Base-by-base conservation (phyloP, 2,329 filamentous ascomycete genomes). In the Scytalidium sp. region DNA sequence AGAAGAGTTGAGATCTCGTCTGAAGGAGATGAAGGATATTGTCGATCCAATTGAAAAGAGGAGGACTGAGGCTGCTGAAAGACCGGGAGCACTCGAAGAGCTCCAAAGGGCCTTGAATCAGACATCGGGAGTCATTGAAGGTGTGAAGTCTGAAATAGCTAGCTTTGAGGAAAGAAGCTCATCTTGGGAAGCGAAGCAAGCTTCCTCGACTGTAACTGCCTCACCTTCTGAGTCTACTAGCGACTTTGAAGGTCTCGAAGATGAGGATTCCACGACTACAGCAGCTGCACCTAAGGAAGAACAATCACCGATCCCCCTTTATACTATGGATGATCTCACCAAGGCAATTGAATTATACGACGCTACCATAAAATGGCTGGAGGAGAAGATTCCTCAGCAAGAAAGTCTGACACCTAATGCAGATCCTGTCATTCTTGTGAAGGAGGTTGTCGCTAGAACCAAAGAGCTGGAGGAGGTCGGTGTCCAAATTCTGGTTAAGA, bases 1-100 rank as follows among this genome's bases (percentile, higher is more conserved):
- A 50, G 83, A 88, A 3, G 83, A 86, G 43, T 80, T 99, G 61
- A 88, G 86, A 67, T 78, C 81, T 49, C 90, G 86, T 65, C 80
- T 95, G 45, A 86, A 89, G 67, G 81, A 80, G 41, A 81, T 99
- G 45, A 86, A 90, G 64, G 81, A 84, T 47, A 80, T 97, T 43
- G 88, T 92, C 46, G 75, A 81, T 25, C 93, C 92, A 1, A 83
- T 96, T 21, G 78, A 90, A 58, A 83, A 80, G 63, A 83, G 94
- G 51, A 84, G 85, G 43, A 78, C 85, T 15, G 93, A 99, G 67
- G 76, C 81, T 2, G 71, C 75, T 11, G 80, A 83, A 64, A 84
- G 93, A 22, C 91, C 91, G 1, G 81, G 82, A 50, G 77, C 87
- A 21, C 65, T 97, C 45, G 74, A 83, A 46, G 67, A 74, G 5